Evolutionary conservation across 495 filamentous ascomycete genomes (phyloP).

Genomic region (Hypoxylon intermedium): DNA sequence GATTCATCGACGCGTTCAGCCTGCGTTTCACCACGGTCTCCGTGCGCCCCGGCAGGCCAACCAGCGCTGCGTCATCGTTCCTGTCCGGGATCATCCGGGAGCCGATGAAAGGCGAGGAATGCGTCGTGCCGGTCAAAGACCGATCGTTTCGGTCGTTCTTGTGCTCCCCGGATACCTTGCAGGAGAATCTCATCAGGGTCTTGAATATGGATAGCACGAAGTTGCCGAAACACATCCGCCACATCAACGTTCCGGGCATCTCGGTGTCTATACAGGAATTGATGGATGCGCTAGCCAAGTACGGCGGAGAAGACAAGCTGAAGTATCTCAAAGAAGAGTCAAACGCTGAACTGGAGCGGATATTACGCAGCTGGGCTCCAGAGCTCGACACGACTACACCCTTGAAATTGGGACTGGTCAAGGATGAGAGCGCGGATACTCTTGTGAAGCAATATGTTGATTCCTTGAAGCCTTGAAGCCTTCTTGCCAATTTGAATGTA

Average conservation of each 20-base stretch:
- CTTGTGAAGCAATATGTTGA: constrained; percentile 60
- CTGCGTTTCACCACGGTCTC: constrained; percentile 78
- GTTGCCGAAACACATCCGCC: constrained; percentile 63
- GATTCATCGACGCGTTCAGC: constrained; percentile 69
- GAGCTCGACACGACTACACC: constrained; percentile 68
- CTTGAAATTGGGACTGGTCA: constrained; percentile 64
- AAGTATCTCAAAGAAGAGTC: constrained; percentile 68
- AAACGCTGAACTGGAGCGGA: constrained; percentile 69
- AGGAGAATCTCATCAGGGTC: constrained; percentile 74
- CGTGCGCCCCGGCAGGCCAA: constrained; percentile 76
- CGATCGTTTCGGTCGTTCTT: constrained; percentile 69
- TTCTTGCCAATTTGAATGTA: background rate
- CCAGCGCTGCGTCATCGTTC: constrained; percentile 77
- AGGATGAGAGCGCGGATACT: constrained; percentile 64
- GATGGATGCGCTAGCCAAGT: constrained; percentile 72
- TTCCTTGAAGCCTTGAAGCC: constrained; percentile 40
- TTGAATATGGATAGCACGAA: constrained; percentile 60
- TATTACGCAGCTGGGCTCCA: constrained; percentile 77
- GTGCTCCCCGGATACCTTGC: constrained; percentile 69
- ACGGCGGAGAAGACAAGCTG: constrained; percentile 73
- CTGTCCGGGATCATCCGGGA: constrained; percentile 69
- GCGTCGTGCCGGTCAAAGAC: constrained; percentile 66
- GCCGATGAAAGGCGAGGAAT: constrained; percentile 66
- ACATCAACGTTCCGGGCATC: constrained; percentile 77
- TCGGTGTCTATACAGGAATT: constrained; percentile 76